Base-by-base conservation (phyloP, 169 alveolate species). In the Eimeria falciformis region DNA sequence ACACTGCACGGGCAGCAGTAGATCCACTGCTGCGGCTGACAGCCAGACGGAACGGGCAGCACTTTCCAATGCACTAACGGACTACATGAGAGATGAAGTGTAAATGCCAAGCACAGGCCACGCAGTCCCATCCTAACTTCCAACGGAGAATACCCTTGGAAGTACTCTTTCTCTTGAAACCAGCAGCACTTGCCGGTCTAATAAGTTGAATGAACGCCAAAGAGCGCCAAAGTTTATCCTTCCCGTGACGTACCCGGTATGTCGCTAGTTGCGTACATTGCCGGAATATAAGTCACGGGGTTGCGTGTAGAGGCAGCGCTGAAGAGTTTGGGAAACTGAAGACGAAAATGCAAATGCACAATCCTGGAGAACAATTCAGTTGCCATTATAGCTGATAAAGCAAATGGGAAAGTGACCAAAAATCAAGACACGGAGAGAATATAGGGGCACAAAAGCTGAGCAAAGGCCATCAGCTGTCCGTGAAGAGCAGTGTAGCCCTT, bases 301-400 rank as follows among this genome's bases (percentile, higher is more conserved):
- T 90, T 90, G 23, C 90, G 58, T 29, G 93, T 50, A 25, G 93
- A 73, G 23, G 93, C 93, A 33, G 93, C 93, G 43, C 77, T 23
- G 29, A 90, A 90, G 43, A 90, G 66, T 14, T 68, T 53, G 6
- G 93, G 93, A 33, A n/a, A 90, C 93, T 90, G 93, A 58, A 40
- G 27, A 84, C 12, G 18, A 84, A n/a, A 23, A 50, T 25, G 43
- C 69, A 50, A 53, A 53, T 12, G n/a, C 62, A 12, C n/a, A 12
- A 12, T 53, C n/a, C 62, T 12, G n/a, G 62, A 9, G 62, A 12
- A 17, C 17, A 17, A 6, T 17, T 14, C 81, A 69, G 0, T 1
- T 6, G 50, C 53, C 14, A 0, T 17, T 5, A 69, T 2, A 27
- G 53, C 81, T 25, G 37, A 9, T 0, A 69, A 37, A 1, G 53